These are phyloP conservation scores for Pulveroboletus sp. DNA, from an alignment of 1,284 basidiomycete species.

Conservation along the genomic window DNA sequence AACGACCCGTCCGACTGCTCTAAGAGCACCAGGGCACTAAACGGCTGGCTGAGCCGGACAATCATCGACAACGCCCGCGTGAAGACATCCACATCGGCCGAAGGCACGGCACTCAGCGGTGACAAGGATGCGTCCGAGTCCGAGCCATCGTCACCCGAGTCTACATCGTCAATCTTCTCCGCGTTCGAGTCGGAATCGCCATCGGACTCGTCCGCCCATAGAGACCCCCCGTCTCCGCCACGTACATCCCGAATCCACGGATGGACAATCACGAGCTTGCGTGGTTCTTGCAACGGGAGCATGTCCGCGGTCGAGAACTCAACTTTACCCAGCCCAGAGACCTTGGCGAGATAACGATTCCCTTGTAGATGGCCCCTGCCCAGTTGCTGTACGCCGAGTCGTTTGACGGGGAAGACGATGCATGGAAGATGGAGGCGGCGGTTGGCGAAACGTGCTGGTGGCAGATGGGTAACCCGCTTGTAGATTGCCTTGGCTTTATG, in stretches of 20 bases:
- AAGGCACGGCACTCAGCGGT: not conserved
- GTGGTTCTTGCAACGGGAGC: not conserved
- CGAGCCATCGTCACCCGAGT: not conserved
- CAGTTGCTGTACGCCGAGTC: not conserved
- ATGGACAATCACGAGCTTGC: not conserved
- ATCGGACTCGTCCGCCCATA: not conserved
- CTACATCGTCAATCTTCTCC: not conserved
- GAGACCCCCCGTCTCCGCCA: not conserved
- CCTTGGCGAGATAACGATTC: not conserved
- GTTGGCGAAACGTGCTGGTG: not conserved
- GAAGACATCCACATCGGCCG: not conserved
- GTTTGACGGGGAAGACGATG: not conserved
- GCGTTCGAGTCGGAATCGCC: not conserved
- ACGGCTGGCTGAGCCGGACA: not conserved
- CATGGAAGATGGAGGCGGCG: constrained; percentile 2
- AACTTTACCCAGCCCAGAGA: not conserved
- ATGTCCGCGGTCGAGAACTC: not conserved
- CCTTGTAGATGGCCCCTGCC: no score
- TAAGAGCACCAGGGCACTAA: not conserved
- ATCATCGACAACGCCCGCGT: not conserved
- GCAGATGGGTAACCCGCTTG: not conserved
- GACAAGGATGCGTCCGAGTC: not conserved
- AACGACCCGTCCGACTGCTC: not conserved
- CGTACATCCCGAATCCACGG: not conserved
- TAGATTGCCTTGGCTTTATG: not conserved